Conservation (phyloP, 2,329 filamentous ascomycete genomes). For the Clarireedia monteithiana region DNA sequence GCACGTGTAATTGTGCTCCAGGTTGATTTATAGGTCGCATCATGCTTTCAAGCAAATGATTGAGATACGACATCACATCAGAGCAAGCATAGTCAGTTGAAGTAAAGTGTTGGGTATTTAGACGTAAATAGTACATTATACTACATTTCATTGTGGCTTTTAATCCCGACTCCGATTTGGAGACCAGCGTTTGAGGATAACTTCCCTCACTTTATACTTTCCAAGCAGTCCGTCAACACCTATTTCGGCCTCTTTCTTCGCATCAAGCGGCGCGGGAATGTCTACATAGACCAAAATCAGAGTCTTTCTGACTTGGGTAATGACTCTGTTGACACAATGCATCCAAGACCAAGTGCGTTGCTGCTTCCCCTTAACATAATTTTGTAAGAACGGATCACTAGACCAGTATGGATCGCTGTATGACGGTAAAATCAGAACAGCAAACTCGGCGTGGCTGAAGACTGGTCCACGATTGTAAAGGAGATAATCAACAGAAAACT, state of each 20-base stretch:
- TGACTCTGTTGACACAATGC: conserved; percentile 81
- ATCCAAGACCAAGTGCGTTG: conserved; percentile 69
- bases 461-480: conserved; percentile 89
- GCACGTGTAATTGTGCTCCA: too few species aligned
- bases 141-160: neutral
- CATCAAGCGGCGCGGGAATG: conserved; percentile 60
- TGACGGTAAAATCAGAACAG: conserved; percentile 73
- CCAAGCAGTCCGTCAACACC: conserved; percentile 58
- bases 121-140: neutral
- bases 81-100: neutral
- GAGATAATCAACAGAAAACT: conserved; percentile 93
- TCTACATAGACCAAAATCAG: conserved; percentile 88
- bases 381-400: conserved; percentile 38
- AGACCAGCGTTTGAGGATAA: conserved; percentile 76
- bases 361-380: conserved; percentile 42
- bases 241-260: conserved; percentile 35
- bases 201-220: conserved; percentile 70
- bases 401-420: conserved; percentile 70
- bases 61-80: neutral
- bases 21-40: neutral
- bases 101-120: neutral
- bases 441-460: conserved; percentile 93
- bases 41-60: neutral
- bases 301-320: conserved; percentile 85
- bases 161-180: conserved; percentile 50